phyloP scores from a whole-genome alignment of 768 basidiomycete species.

The Pisolithus tinctorius region DNA sequence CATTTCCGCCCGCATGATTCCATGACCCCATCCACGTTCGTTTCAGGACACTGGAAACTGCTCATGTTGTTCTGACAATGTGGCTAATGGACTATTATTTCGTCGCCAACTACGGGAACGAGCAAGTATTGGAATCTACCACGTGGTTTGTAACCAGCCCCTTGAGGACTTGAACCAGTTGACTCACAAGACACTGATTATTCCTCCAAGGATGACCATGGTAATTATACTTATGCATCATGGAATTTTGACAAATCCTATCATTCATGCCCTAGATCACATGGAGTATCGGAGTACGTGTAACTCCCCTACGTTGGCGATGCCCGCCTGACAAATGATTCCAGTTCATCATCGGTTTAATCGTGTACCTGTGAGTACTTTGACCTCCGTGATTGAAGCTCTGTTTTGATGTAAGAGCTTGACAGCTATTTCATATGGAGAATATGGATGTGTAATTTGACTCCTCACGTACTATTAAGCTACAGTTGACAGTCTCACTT shows the following conservation, averaged over 20 bases:
- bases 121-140: not conserved
- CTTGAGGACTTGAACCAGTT: not conserved
- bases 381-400: not conserved
- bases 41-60: slow-evolving; percentile 1
- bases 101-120: not conserved
- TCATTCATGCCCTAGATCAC: not conserved
- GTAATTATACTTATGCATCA: not conserved
- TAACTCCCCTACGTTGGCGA: too few relatives aligned
- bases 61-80: slow-evolving; percentile 4
- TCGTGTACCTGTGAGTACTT: slow-evolving; percentile 4
- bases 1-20: too few relatives aligned
- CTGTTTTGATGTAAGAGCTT: not conserved
- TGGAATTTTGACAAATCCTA: not conserved
- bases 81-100: slow-evolving; percentile 4
- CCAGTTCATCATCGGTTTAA: not conserved
- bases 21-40: too few relatives aligned
- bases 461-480: too few relatives aligned
- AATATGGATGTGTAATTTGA: slow-evolving; percentile 1
- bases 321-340: not conserved
- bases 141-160: slow-evolving; percentile 1
- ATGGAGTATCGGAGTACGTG: slow-evolving; percentile 2
- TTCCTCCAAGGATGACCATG: not conserved
- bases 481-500: not conserved
- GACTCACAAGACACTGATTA: not conserved
- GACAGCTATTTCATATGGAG: slow-evolving; percentile 6